A percentile compares a stretch with the other conserved stretches of the same genome.
Conservation (phyloP, 306 rosid species). For the Quercus agrifolia region DNA sequence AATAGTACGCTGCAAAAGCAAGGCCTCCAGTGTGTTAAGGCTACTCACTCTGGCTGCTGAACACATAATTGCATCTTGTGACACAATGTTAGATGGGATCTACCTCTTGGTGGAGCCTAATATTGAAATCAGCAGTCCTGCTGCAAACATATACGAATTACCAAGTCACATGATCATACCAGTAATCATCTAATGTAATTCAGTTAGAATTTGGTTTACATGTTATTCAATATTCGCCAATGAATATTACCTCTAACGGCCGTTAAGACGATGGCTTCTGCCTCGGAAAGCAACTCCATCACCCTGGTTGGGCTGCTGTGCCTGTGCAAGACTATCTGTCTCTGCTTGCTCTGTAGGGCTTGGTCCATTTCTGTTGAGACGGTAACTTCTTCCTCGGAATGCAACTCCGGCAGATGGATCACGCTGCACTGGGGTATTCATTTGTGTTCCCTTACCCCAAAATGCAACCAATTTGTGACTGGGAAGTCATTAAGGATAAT, state of each 20-base stretch:
- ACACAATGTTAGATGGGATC: no score
- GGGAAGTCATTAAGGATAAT: conserved; percentile 29
- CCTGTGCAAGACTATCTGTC: conserved; percentile 7
- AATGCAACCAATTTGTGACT: conserved; percentile 66
- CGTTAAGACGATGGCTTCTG: conserved; percentile 37
- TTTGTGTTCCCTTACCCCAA: conserved; percentile 73
- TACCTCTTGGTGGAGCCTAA: no score
- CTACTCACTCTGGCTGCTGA: no score
- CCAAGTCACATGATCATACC: no score
- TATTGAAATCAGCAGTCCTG: no score
- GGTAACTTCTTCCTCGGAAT: conserved; percentile 62
- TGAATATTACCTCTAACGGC: background rate
- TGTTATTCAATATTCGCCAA: no score
- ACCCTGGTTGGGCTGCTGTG: conserved; percentile 21
- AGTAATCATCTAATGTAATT: background rate
- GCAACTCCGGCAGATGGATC: conserved; percentile 55
- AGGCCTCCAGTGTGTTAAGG: no score
- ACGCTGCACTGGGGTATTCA: conserved; percentile 60
- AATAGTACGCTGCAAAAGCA: no score
- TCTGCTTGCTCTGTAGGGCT: conserved; percentile 21
- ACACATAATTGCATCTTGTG: no score
- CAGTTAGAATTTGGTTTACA: background rate
- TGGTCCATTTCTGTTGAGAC: conserved; percentile 42
- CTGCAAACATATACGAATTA: no score
- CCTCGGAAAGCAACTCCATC: conserved; percentile 46